Percentiles rank a stretch among this genome's conserved stretches.
Conservation (phyloP, 495 filamentous ascomycete genomes). For the Neurospora sp. region DNA sequence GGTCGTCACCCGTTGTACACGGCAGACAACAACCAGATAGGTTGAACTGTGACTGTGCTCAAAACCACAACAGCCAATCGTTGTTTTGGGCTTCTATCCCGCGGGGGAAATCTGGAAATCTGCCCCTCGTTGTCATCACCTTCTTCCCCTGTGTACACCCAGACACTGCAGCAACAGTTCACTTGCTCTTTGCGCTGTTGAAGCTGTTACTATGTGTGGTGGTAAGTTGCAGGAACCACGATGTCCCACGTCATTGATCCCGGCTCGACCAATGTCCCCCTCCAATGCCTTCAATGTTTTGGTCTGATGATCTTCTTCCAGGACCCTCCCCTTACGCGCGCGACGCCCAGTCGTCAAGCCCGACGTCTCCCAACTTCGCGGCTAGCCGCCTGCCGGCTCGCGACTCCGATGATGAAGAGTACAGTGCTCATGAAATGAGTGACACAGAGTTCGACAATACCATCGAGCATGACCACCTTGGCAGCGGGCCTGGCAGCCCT, state of each 20-base stretch:
- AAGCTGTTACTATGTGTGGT: background rate
- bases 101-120: background rate
- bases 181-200: background rate
- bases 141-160: background rate
- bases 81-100: background rate
- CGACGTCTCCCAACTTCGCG: conserved; percentile 17
- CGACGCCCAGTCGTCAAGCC: conserved; percentile 17
- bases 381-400: conserved; percentile 13
- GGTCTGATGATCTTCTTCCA: background rate
- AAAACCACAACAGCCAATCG: background rate
- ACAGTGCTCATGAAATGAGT: conserved; percentile 13
- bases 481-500: background rate
- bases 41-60: background rate
- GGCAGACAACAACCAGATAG: background rate
- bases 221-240: background rate
- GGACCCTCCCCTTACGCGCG: conserved; percentile 12
- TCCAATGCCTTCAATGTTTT: background rate
- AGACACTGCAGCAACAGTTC: background rate
- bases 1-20: background rate
- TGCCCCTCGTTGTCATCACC: background rate
- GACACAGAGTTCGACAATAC: conserved; percentile 21
- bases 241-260: background rate
- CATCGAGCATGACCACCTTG: conserved; percentile 4
- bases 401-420: conserved; percentile 26
- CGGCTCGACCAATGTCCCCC: background rate